A percentile compares a stretch with the other conserved stretches of the same genome.
These are phyloP conservation scores for Adansonia gregorii DNA, from an alignment of 441 rosid genomes.

Conservation along the genomic window DNA sequence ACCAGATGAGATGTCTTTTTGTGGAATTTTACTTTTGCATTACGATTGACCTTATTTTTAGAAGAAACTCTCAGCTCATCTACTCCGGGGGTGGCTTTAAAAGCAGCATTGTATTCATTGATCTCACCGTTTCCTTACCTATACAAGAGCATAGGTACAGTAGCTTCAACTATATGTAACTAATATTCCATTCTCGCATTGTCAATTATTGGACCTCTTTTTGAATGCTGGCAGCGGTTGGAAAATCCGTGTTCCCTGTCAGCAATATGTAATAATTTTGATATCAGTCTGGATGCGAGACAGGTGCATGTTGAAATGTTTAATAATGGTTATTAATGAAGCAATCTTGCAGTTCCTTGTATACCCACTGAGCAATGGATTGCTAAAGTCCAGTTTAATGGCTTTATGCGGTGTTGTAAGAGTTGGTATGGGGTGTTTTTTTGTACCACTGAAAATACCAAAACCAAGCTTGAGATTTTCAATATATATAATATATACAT, in stretches of 20 bases:
- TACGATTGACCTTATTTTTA: background rate
- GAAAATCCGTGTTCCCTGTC: background rate
- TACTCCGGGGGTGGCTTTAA: background rate
- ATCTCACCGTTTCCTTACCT: background rate
- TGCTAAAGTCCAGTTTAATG: no score
- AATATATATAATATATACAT: no score
- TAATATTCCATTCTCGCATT: background rate
- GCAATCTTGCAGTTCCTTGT: no score
- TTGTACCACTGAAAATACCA: no score
- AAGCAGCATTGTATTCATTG: background rate
- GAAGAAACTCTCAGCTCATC: background rate
- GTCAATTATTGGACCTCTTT: background rate
- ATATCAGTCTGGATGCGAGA: background rate
- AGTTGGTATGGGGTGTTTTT: no score
- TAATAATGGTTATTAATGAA: no score
- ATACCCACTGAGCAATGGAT: no score
- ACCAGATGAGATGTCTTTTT: background rate
- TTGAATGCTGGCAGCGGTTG: background rate
- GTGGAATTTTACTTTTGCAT: background rate
- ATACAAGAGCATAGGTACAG: background rate
- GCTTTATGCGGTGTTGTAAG: no score
- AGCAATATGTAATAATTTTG: background rate
- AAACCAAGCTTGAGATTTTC: no score
- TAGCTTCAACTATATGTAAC: background rate
- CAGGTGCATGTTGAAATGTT: background rate